phyloP scores from a whole-genome alignment of 441 rosid genomes.

The Erysimum cheiri region DNA sequence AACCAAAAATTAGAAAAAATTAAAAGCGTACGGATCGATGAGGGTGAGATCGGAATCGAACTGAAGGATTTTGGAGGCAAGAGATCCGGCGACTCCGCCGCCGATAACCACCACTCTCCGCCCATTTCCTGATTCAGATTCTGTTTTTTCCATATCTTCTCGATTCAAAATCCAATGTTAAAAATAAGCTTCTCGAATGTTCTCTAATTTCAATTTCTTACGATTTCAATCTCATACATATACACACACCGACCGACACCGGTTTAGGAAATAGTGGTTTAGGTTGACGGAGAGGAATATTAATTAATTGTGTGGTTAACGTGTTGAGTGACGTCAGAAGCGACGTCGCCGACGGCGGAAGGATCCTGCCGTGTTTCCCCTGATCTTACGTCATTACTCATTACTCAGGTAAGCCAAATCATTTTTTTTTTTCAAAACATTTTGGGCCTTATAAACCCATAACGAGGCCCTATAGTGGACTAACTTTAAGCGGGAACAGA shows the following conservation, averaged over 20 bases:
- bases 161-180: not conserved
- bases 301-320: constrained; percentile 14
- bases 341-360: constrained; percentile 2
- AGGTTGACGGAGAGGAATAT: not conserved
- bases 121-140: constrained; percentile 30
- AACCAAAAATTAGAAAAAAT: not conserved
- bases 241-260: not conserved
- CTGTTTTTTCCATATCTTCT: not conserved
- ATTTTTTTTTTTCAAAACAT: not conserved
- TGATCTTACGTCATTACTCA: constrained; percentile 4
- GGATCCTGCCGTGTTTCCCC: not conserved
- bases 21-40: constrained; percentile 65
- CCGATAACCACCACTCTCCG: constrained; percentile 70
- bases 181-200: not conserved
- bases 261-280: not conserved
- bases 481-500: not conserved
- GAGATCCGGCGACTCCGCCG: constrained; percentile 77
- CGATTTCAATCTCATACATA: not conserved
- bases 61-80: constrained; percentile 65
- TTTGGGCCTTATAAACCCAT: not conserved
- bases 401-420: not conserved
- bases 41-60: constrained; percentile 72
- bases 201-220: not conserved
- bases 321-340: constrained; percentile 31
- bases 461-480: not conserved